Evolutionary conservation across 164 flowering plant species (phyloP).

Genomic region (Paratinospora sagittata): DNA sequence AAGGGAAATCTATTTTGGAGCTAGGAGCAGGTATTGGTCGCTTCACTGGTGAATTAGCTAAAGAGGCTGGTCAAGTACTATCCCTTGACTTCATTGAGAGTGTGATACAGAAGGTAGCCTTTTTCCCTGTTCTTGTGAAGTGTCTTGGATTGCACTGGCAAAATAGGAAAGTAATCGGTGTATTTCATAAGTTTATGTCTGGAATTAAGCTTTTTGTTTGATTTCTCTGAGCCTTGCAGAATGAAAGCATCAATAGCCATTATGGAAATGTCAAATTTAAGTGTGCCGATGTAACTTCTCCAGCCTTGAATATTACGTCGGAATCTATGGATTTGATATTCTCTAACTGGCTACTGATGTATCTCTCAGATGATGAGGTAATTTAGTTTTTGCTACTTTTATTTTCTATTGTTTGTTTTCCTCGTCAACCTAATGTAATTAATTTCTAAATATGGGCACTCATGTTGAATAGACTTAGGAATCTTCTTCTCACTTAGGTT

Average conservation of each 20-base stretch:
- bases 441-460: neutral
- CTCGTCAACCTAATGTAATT: neutral
- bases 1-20: constrained; percentile 75
- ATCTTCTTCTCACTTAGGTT: neutral
- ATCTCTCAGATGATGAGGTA: constrained; percentile 91
- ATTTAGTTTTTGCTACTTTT: neutral
- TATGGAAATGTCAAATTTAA: constrained; percentile 69
- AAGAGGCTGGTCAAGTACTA: constrained; percentile 65
- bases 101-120: constrained; percentile 71
- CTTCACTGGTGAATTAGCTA: constrained; percentile 86
- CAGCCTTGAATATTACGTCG: constrained; percentile 49
- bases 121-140: constrained; percentile 1
- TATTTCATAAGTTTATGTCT: neutral
- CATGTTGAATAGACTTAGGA: neutral
- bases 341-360: constrained; percentile 94
- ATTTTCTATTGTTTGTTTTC: neutral
- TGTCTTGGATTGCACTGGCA: neutral
- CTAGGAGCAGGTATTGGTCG: constrained; percentile 97
- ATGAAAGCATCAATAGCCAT: constrained; percentile 73
- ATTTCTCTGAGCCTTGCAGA: constrained; percentile 42
- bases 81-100: constrained; percentile 86
- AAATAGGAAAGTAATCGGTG: neutral
- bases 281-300: constrained; percentile 92
- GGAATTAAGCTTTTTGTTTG: neutral
- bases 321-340: constrained; percentile 80